Evolutionary conservation across 2,329 filamentous ascomycete species (phyloP).

Genomic region (Daldinia sp.): DNA sequence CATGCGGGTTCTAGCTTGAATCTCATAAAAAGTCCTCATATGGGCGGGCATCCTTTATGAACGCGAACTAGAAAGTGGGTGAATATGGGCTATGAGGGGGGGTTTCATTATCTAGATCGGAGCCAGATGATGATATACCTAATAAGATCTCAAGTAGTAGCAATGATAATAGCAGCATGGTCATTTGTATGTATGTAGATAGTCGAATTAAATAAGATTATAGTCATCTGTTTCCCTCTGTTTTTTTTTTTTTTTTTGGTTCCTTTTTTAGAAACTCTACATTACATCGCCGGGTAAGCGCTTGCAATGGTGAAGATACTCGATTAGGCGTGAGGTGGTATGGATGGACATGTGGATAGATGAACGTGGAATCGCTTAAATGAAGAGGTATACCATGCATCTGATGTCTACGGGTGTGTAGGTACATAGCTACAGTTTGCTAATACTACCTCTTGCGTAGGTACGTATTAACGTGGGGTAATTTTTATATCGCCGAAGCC

Average conservation of each 20-base stretch:
- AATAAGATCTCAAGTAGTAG: slow-evolving; percentile 27
- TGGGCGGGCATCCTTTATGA: slow-evolving; percentile 31
- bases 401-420: neutral
- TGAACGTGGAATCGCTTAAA: neutral
- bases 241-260: slow-evolving; percentile 4
- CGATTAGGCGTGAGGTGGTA: neutral
- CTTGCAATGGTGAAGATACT: slow-evolving; percentile 2
- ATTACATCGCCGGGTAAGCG: slow-evolving; percentile 12
- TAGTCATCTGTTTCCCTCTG: neutral
- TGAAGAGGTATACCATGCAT: neutral
- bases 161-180: slow-evolving; percentile 11
- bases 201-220: slow-evolving; percentile 2
- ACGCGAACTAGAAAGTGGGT: slow-evolving; percentile 17
- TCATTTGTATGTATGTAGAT: neutral
- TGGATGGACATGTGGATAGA: neutral
- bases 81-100: slow-evolving; percentile 17
- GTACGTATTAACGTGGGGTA: slow-evolving; percentile 26
- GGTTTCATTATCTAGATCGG: slow-evolving; percentile 34
- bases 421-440: no score
- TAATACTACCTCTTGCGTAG: neutral
- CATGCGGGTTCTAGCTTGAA: slow-evolving; percentile 19
- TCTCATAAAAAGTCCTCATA: no score
- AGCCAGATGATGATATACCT: slow-evolving; percentile 28
- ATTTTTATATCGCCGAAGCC: slow-evolving; percentile 1
- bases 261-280: slow-evolving; percentile 13